Percentiles rank a stretch among this genome's conserved stretches.
Conservation (phyloP, 306 rosid genomes). For the Ormosia semicastrata region DNA sequence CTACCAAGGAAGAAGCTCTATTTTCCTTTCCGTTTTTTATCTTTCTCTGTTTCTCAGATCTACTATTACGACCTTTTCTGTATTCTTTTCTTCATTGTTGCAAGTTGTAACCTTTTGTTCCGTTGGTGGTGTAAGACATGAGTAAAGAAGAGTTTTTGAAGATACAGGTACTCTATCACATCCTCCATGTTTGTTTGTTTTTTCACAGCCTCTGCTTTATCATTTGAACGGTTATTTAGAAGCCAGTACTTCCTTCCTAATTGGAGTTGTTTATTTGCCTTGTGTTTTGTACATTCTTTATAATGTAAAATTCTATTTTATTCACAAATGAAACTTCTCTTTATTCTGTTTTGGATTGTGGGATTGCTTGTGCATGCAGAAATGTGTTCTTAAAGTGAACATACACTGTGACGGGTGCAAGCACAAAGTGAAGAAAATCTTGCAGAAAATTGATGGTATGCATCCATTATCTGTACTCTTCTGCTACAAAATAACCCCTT, state of each 20-base stretch:
- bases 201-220: conserved; percentile 12
- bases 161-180: conserved; percentile 74
- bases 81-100: conserved; percentile 6
- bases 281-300: neutral
- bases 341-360: conserved; percentile 35
- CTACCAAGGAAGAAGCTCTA: conserved; percentile 12
- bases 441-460: conserved; percentile 90
- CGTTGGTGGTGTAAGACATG: conserved; percentile 51
- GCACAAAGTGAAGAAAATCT: conserved; percentile 89
- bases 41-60: conserved; percentile 51
- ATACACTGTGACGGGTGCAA: conserved; percentile 98
- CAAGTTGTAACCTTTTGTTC: conserved; percentile 21
- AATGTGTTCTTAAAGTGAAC: conserved; percentile 93
- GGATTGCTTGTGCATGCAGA: conserved; percentile 66
- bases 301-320: neutral
- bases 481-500: neutral
- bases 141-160: conserved; percentile 94
- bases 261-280: neutral
- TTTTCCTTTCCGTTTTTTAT: neutral
- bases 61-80: conserved; percentile 24
- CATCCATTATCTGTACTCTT: neutral
- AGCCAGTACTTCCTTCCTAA: neutral
- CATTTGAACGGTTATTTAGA: neutral
- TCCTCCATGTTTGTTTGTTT: neutral
- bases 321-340: neutral